phyloP scores from a whole-genome alignment of 495 filamentous ascomycete species.

The Parathielavia hyrcaniae region DNA sequence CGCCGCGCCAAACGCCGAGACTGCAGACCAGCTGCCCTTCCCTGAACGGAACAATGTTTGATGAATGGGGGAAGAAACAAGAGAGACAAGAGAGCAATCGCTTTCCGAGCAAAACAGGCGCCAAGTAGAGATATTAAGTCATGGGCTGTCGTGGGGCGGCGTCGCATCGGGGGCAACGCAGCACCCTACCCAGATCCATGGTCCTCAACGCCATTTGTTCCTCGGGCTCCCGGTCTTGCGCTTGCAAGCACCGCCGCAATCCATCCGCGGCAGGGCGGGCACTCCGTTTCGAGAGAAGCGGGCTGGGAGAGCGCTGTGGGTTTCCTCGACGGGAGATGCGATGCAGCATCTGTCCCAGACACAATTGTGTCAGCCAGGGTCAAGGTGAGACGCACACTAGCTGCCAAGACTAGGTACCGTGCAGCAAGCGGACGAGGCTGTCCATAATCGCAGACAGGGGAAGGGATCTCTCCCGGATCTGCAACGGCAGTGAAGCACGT shows the following conservation, averaged over 20 bases:
- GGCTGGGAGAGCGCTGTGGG: neutral
- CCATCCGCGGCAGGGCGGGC: neutral
- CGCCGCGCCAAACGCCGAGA: constrained; percentile 11
- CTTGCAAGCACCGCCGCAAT: neutral
- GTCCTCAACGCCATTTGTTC: constrained; percentile 2
- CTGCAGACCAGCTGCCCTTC: constrained; percentile 21
- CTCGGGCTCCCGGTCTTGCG: neutral
- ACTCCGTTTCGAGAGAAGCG: neutral
- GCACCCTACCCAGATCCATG: neutral
- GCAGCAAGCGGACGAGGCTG: neutral
- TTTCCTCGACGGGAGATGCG: neutral
- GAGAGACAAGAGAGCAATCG: constrained; percentile 11
- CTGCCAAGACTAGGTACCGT: neutral
- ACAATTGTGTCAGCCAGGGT: neutral
- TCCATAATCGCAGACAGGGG: neutral
- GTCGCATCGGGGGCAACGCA: neutral
- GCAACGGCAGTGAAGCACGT: constrained; percentile 3
- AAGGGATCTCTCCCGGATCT: neutral
- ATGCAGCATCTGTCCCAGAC: neutral
- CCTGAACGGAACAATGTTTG: constrained; percentile 4
- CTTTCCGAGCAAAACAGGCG: constrained; percentile 4
- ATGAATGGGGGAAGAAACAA: constrained; percentile 8
- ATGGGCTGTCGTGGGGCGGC: neutral
- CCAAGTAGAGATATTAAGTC: constrained; percentile 12
- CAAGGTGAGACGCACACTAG: neutral